Base-by-base conservation (phyloP, 495 filamentous ascomycete species). In the Penicillium pulvis region DNA sequence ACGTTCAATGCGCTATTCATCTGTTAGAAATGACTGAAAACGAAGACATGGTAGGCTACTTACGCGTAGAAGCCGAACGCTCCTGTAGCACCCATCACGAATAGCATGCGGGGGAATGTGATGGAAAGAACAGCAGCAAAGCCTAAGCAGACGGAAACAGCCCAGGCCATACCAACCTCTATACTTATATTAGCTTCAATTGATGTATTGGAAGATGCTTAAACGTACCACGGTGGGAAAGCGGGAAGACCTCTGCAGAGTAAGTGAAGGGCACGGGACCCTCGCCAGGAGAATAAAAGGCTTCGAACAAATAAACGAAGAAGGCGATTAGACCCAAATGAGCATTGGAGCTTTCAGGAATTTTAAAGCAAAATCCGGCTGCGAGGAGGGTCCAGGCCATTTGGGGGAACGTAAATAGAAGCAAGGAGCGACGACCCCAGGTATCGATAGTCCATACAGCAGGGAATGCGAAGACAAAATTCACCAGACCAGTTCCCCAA, bases 361-460 rank as follows among this genome's bases (percentile, higher is more conserved):
- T 85, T 43, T 85, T 83, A 63, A 86, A 92, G 70, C 80, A 89
- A 51, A 93, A 81, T 0, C 87, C 90, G 6, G 85, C 88, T 1
- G 85, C 87, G 4, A 94, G 79, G 24, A 94, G 72, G 23, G 87
- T 88, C 88, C 89, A 91, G 20, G 82, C 85, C 90, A 94, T 93
- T 50, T 92, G 82, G 0, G 91, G 91, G 75, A 93, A 94, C 23
- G 91, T 96, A 71, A 92, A 90, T 9, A 94, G 81, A 1, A 94
- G 82, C 4, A 96, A 80, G 17, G 80, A 79, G 28, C 91, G 83
- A 19, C 91, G 89, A 17, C 91, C 91, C 52, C 85, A 94, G 9
- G 90, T 92, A 71, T 96, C 91, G 63, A 96, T 96, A 5, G 90
- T 92, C 77, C 82, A 90, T 39, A 96, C 79, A 11, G 91, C 90